Evolutionary conservation across 768 basidiomycete species (phyloP), one percentile per base, ranked within the genome.

Genomic region (Lactarius vividus): DNA sequence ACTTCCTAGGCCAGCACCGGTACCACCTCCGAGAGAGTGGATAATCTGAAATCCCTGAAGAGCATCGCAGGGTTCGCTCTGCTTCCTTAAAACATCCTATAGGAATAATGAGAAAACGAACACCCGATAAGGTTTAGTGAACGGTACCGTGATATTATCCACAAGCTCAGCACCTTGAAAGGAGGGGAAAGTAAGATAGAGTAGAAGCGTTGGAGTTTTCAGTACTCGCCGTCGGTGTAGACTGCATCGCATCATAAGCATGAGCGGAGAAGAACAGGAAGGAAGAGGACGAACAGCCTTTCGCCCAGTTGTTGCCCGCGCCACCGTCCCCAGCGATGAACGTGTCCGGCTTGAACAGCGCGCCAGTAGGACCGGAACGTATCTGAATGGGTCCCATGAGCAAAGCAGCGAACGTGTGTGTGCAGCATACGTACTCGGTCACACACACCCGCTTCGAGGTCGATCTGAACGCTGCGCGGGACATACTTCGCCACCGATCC

Each of bases 281-380:
- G 40, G 56, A n/a, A 49, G 42, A 49, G 79, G 10, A 77, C 88
- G 78, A 71, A 92, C 91, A 92, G 83, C 92, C 93, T 79, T 97
- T 96, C 18, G 94, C 94, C 91, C 93, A 97, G 69, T 96, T 96
- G 72, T 98, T 97, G 20, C 94, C 95, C 0, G 94, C 88, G 58
- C 86, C 83, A 64, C 79, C 78, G 53, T 82, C 76, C 7, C 86
- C 82, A 42, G 84, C 83, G 56, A 95, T 74, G 74, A 84, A 96
- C 2, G 92, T 96, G 73, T 95, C 94, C 2, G 96, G 96, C 57
- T 88, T 84, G 79, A 95, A 97, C 7, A 98, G 81, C 9, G 74
- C 71, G 3, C 94, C 94, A 44, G 91, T 77, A 2, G 83, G 76
- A 13, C 93, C 91, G 31, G 85, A 81, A 56, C 86, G 85, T 58